These are phyloP conservation scores for Trichocladium uniseriatum DNA, from an alignment of 495 filamentous ascomycete genomes.

Conservation along the genomic window DNA sequence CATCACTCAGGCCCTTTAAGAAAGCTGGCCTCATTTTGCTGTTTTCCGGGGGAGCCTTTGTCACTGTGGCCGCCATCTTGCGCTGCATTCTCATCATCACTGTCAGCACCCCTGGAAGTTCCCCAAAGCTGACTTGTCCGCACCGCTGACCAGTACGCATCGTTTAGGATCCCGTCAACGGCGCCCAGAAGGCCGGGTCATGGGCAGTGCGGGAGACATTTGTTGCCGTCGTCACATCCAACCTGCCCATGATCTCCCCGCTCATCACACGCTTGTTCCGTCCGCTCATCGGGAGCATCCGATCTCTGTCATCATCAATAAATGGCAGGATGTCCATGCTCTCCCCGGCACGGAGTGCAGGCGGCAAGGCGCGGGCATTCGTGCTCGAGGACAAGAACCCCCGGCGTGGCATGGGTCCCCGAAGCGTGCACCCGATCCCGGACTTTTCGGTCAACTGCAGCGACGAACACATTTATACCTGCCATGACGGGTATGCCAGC, in stretches of 20 bases:
- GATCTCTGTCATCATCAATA: conserved; percentile 19
- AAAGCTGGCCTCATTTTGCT: conserved; percentile 41
- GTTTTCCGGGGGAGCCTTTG: conserved; percentile 42
- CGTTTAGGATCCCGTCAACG: conserved; percentile 34
- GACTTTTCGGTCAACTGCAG: conserved; percentile 39
- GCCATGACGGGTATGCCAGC: background rate
- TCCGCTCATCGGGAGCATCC: conserved; percentile 26
- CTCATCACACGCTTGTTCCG: conserved; percentile 30
- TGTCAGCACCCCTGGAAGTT: conserved; percentile 16
- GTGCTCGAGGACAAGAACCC: conserved; percentile 31
- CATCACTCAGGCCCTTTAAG: conserved; percentile 34
- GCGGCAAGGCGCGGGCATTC: conserved; percentile 14
- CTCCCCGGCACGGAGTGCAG: conserved; percentile 9
- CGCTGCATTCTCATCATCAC: conserved; percentile 40
- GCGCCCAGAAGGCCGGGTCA: conserved; percentile 32
- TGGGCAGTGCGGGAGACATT: conserved; percentile 47
- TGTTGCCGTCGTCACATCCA: conserved; percentile 44
- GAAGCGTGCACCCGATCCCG: conserved; percentile 38
- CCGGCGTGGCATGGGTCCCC: conserved; percentile 32
- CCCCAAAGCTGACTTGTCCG: no score
- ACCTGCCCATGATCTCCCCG: conserved; percentile 45
- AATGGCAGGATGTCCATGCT: conserved; percentile 17
- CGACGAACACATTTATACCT: conserved; percentile 35
- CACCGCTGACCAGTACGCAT: background rate
- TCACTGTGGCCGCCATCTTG: conserved; percentile 40